Conservation (phyloP, 345 rosid species). For the Arabidopsis suecica region DNA sequence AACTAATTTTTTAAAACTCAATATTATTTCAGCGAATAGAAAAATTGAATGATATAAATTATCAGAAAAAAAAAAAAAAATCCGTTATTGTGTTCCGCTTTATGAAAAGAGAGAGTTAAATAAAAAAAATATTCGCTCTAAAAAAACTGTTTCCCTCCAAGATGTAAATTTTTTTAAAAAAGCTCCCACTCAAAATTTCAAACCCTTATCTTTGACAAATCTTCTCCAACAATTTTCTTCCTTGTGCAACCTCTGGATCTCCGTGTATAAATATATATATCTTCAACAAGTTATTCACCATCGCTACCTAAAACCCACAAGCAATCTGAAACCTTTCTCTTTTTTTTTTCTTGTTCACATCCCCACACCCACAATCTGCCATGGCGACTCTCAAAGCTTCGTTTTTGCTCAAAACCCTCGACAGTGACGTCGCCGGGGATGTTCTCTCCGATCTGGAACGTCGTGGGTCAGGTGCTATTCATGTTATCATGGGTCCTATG, state of each 20-base stretch:
- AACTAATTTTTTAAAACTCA: no score
- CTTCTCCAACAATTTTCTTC: constrained; percentile 40
- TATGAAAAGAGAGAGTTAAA: constrained; percentile 1
- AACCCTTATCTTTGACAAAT: constrained; percentile 40
- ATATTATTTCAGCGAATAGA: neutral
- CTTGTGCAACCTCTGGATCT: constrained; percentile 36
- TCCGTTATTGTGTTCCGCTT: constrained; percentile 1
- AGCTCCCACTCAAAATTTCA: neutral
- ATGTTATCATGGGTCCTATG: constrained; percentile 90
- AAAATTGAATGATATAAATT: neutral
- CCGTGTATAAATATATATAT: constrained; percentile 16
- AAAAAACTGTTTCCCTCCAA: constrained; percentile 40
- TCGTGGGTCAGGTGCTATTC: constrained; percentile 62
- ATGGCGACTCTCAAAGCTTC: constrained; percentile 59
- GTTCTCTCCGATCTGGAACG: constrained; percentile 21
- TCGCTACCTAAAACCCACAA: neutral
- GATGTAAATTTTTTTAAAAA: neutral
- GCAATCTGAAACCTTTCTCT: neutral
- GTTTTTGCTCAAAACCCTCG: constrained; percentile 24
- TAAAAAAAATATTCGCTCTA: neutral
- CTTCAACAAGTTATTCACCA: neutral
- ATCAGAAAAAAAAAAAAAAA: no score
- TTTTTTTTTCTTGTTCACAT: neutral
- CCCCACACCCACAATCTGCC: neutral
- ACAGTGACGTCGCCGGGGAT: constrained; percentile 27